These are phyloP conservation scores for Arabidopsis lyrata DNA, from an alignment of 441 rosid species.

Conservation along the genomic window DNA sequence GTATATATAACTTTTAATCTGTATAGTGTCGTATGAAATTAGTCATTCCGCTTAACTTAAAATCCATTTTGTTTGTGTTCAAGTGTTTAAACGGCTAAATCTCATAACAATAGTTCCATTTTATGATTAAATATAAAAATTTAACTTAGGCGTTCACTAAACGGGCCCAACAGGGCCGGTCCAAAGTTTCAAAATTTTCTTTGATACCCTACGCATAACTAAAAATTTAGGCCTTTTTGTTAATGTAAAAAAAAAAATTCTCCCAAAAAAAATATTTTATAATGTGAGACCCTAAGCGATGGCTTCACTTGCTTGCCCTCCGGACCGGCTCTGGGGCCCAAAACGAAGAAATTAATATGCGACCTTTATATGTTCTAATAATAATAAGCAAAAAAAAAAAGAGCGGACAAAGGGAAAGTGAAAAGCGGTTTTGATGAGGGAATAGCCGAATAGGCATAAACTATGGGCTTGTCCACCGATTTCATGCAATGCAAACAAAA, in stretches of 20 bases:
- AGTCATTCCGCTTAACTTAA: neutral
- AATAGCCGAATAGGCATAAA: constrained; percentile 35
- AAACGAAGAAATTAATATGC: constrained; percentile 41
- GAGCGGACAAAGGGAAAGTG: constrained; percentile 23
- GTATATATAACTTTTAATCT: too few relatives aligned
- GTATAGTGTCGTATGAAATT: neutral
- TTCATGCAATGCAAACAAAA: constrained; percentile 50
- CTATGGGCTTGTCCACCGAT: constrained; percentile 49
- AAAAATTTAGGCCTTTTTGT: too few relatives aligned
- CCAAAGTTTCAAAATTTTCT: too few relatives aligned
- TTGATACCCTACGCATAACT: too few relatives aligned
- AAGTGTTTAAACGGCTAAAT: constrained; percentile 12
- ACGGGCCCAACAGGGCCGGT: constrained; percentile 37
- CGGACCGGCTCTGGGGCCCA: too few relatives aligned
- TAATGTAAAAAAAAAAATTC: too few relatives aligned
- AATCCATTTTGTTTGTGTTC: neutral
- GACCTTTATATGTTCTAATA: constrained; percentile 10
- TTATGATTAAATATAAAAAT: neutral
- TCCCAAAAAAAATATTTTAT: too few relatives aligned
- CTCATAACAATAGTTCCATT: neutral
- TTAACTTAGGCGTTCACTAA: constrained; percentile 8
- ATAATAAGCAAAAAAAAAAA: neutral
- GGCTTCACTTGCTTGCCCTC: too few relatives aligned
- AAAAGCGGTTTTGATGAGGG: constrained; percentile 45
- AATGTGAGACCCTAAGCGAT: too few relatives aligned